phyloP scores from a whole-genome alignment of 768 basidiomycete species.

The Suillus plorans region DNA sequence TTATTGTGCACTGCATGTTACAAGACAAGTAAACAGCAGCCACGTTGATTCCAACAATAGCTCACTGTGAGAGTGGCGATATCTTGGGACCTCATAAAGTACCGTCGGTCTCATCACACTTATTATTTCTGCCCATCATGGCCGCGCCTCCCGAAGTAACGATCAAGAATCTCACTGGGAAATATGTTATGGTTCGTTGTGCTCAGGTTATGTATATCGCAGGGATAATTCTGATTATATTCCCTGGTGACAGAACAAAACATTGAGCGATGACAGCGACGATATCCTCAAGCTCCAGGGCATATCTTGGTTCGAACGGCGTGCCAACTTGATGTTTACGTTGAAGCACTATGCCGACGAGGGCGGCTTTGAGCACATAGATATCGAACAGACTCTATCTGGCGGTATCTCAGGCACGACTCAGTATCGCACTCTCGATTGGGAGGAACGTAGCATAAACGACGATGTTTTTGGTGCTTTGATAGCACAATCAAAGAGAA shows the following conservation, averaged over 20 bases:
- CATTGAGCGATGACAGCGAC: constrained; percentile 60
- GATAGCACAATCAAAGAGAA: constrained; percentile 52
- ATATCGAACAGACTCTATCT: constrained; percentile 63
- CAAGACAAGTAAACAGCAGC: background rate
- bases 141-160: constrained; percentile 62
- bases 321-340: constrained; percentile 55
- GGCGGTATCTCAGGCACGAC: constrained; percentile 58
- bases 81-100: background rate
- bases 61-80: background rate
- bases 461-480: constrained; percentile 65
- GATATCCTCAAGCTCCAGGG: constrained; percentile 70
- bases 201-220: background rate
- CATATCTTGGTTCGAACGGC: constrained; percentile 69
- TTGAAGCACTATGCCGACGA: constrained; percentile 68
- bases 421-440: constrained; percentile 59
- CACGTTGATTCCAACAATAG: background rate
- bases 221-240: constrained; percentile 5
- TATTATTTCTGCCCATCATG: constrained; percentile 40
- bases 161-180: constrained; percentile 61
- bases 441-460: constrained; percentile 50
- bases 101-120: background rate
- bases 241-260: constrained; percentile 54
- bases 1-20: background rate
- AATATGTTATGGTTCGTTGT: constrained; percentile 58
- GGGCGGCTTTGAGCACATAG: constrained; percentile 59